These are phyloP conservation scores for Aureobasidium sp. DNA, from an alignment of 2,329 filamentous ascomycete species.

Conservation along the genomic window DNA sequence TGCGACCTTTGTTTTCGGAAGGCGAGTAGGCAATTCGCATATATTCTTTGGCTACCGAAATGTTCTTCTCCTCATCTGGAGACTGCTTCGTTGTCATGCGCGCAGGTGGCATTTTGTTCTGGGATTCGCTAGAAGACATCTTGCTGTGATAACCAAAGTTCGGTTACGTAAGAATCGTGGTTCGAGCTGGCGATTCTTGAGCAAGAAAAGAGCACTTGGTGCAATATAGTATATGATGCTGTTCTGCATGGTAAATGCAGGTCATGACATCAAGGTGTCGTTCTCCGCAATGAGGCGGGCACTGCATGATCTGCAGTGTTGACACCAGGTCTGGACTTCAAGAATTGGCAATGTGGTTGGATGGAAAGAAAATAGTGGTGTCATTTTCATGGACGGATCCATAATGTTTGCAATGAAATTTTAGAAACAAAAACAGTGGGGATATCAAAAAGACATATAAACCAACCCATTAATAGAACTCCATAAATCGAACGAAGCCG, in stretches of 20 bases:
- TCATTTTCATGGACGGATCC: background rate
- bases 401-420: background rate
- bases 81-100: constrained; percentile 21
- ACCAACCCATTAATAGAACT: background rate
- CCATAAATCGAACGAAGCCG: background rate
- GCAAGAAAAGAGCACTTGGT: background rate
- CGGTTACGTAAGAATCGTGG: too few relatives aligned
- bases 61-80: constrained; percentile 24
- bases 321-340: background rate
- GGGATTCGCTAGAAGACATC: constrained; percentile 14
- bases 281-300: background rate
- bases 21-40: constrained; percentile 34
- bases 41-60: constrained; percentile 31
- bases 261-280: constrained; percentile 6
- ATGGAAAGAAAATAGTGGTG: background rate
- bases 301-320: background rate
- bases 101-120: constrained; percentile 15
- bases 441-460: constrained; percentile 4
- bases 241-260: background rate
- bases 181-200: background rate
- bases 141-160: background rate
- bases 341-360: background rate
- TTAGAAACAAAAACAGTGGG: background rate
- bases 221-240: background rate
- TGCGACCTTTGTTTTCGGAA: constrained; percentile 28